These are phyloP conservation scores for Paralagenidium karlingii DNA, from an alignment of 352 stramenopile species.

Conservation along the genomic window DNA sequence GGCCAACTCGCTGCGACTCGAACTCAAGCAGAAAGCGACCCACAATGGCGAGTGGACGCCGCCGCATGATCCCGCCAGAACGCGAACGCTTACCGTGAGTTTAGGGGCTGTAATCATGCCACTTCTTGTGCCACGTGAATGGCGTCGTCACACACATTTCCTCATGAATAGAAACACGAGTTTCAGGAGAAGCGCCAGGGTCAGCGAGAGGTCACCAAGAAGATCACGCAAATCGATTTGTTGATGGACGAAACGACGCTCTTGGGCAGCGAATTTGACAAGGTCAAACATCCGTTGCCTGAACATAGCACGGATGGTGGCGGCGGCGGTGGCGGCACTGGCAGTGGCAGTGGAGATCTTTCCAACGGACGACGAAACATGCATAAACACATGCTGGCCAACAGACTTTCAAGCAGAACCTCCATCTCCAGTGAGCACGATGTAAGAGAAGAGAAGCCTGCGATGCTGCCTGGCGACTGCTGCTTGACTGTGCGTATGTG, in stretches of 20 bases:
- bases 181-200: constrained; percentile 1
- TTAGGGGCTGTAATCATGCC: constrained; percentile 1
- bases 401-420: not conserved
- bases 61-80: too few relatives aligned
- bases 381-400: not conserved
- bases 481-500: too few relatives aligned
- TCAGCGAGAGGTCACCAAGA: constrained; percentile 1
- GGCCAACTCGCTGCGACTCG: constrained; percentile 26
- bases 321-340: not conserved
- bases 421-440: too few relatives aligned
- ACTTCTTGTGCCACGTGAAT: not conserved
- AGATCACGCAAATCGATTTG: constrained; percentile 3
- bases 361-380: constrained; percentile 1
- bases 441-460: too few relatives aligned
- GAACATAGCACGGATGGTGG: constrained; percentile 3
- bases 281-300: not conserved
- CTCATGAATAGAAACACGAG: constrained; percentile 2
- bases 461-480: too few relatives aligned
- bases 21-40: constrained; percentile 9
- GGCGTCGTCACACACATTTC: not conserved
- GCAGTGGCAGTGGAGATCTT: not conserved
- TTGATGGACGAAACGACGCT: constrained; percentile 5
- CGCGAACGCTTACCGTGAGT: too few relatives aligned
- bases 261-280: constrained; percentile 2
- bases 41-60: too few relatives aligned